Base-by-base conservation (phyloP, 1,284 basidiomycete genomes). In the Tylopilus orsonianus region DNA sequence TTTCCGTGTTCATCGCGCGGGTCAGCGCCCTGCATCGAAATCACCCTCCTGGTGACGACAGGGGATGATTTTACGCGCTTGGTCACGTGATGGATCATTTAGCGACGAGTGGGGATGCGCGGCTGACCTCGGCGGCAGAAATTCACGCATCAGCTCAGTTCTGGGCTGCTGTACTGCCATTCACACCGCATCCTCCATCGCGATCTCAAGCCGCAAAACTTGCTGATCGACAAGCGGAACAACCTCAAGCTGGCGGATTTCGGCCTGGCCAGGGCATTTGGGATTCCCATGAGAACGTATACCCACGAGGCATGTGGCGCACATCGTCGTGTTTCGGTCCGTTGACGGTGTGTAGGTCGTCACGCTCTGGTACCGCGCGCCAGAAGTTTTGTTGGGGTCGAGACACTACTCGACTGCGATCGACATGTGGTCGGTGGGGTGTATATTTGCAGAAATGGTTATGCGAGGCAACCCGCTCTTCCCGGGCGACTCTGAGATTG, bases 341-440 rank as follows among this genome's bases (percentile, higher is more conserved):
- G 46, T 49, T 52, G 20, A 47, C 59, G 41, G 41, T 56, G 26
- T 23, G 33, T 64, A 96, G 94, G 94, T 98, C 39, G 97, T 99
- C 36, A 99, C 96, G 9, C 79, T 99, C 23, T 99, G 96, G 96
- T 99, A 99, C 68, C 87, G 96, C 47, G 93, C 96, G 1, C 96
- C 97, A 1, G 96, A 98, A 66, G 96, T 99, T 16, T 78, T 99
- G 22, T 83, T 99, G 2, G 97, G 97, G 20, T 92, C 92, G 8
- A 85, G 95, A 47, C 94, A 97, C 66, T 99, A 99, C 71, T 88
- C 90, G 18, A 99, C 97, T 2, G 89, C 91, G 24, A 93, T 98
- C 62, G 97, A 99, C 71, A 96, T 98, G 83, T 99, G 96, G 96
- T 94, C 90, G 39, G 94, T 97, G 20, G 96, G 95, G 2, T 93